These are phyloP conservation scores for Asterochloris sp. DNA, from an alignment of 139 green algal species.

Conservation along the genomic window DNA sequence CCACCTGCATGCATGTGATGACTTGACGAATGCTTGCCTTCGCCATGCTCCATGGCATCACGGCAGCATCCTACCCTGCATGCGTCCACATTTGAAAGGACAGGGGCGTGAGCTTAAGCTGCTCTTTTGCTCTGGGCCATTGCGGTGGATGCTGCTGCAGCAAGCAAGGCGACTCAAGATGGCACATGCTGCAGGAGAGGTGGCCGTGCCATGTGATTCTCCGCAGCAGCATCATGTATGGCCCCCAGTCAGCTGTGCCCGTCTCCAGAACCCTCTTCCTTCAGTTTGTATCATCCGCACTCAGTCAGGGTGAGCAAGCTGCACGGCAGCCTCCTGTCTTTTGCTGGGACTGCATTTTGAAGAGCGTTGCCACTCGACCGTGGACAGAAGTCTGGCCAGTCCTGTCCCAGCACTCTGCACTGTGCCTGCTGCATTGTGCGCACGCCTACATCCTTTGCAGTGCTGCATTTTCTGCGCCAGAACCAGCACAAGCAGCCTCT, in stretches of 20 bases:
- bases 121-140: no score
- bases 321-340: not conserved
- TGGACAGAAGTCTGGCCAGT: not conserved
- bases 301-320: slow-evolving; percentile 1
- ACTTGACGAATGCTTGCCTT: not conserved
- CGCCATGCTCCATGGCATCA: not conserved
- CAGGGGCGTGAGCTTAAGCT: no score
- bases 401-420: no score
- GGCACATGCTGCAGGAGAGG: slow-evolving; percentile 25
- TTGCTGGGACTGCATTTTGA: not conserved
- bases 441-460: no score
- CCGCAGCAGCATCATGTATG: slow-evolving; percentile 64
- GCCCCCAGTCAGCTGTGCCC: slow-evolving; percentile 34
- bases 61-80: no score
- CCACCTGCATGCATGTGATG: not conserved
- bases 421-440: no score
- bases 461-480: no score
- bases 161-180: not conserved
- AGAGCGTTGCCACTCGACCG: no score
- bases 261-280: slow-evolving; percentile 42
- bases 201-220: slow-evolving; percentile 62
- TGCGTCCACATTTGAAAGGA: no score
- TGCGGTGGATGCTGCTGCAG: no score
- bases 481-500: no score
- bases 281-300: slow-evolving; percentile 45